Evolutionary conservation across 2,329 filamentous ascomycete genomes (phyloP).

Genomic region (Pseudogymnoascus sp.): DNA sequence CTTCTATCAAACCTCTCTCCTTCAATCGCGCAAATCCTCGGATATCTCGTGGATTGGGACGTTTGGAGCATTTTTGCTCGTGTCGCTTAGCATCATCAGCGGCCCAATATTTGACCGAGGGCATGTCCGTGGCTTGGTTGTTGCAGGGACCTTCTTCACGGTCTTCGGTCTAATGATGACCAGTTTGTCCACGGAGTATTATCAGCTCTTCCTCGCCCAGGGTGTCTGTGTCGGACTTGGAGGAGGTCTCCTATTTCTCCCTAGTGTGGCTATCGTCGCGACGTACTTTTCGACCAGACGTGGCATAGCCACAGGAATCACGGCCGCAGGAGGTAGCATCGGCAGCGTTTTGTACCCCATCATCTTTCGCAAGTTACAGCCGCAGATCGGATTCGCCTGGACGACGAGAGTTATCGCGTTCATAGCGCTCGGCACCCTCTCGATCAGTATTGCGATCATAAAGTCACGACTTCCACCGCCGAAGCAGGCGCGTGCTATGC

Average conservation of each 20-base stretch:
- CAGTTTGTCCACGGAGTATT: slow-evolving; percentile 44
- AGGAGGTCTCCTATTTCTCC: slow-evolving; percentile 41
- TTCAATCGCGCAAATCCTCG: slow-evolving; percentile 43
- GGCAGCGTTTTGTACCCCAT: slow-evolving; percentile 56
- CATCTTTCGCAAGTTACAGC: slow-evolving; percentile 50
- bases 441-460: slow-evolving; percentile 46
- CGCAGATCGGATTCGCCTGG: slow-evolving; percentile 48
- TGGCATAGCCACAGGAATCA: slow-evolving; percentile 41
- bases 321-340: slow-evolving; percentile 42
- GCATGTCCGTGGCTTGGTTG: slow-evolving; percentile 50
- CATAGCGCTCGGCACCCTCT: slow-evolving; percentile 47
- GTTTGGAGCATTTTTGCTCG: slow-evolving; percentile 50
- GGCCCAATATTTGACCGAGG: slow-evolving; percentile 58
- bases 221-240: slow-evolving; percentile 40
- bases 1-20: slow-evolving; percentile 48
- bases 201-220: slow-evolving; percentile 45
- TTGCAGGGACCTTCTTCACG: slow-evolving; percentile 47
- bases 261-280: slow-evolving; percentile 34
- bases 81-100: slow-evolving; percentile 48
- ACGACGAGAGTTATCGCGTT: slow-evolving; percentile 51
- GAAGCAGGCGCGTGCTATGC: background rate
- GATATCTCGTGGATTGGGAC: slow-evolving; percentile 57
- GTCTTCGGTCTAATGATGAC: slow-evolving; percentile 60
- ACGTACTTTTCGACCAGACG: slow-evolving; percentile 46
- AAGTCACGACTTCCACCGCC: slow-evolving; percentile 41